Conservation (phyloP, 768 basidiomycete genomes). For the Suillus paluster region DNA sequence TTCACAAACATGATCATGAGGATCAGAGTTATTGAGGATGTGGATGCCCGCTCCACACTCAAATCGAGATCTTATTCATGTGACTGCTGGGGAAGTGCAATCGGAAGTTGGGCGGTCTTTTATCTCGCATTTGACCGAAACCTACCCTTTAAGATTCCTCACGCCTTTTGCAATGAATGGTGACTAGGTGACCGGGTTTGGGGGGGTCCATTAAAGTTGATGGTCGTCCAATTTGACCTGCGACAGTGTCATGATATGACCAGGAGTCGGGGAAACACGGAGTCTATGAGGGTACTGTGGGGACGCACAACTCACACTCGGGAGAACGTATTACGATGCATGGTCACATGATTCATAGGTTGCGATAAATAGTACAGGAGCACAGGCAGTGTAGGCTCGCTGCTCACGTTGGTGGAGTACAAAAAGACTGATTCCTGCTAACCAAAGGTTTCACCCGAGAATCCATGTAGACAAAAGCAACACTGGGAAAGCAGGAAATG, state of each 20-base stretch:
- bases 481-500: conserved; percentile 67
- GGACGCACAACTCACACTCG: neutral
- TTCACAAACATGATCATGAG: neutral
- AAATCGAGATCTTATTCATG: neutral
- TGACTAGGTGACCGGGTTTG: neutral
- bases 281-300: neutral
- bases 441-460: conserved; percentile 50
- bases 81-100: neutral
- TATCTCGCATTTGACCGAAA: neutral
- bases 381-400: too few relatives aligned
- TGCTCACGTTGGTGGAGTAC: neutral
- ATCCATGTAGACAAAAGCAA: conserved; percentile 56
- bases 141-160: neutral
- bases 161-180: neutral
- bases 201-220: neutral
- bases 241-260: neutral
- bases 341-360: too few relatives aligned
- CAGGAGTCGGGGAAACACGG: neutral
- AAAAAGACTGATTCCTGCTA: conserved; percentile 61
- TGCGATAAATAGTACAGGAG: too few relatives aligned
- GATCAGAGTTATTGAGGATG: neutral
- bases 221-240: neutral
- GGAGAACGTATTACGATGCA: too few relatives aligned
- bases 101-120: neutral
- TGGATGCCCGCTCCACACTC: too few relatives aligned